Base-by-base conservation (phyloP, 1,284 basidiomycete genomes). In the Cryptococcus sp. region DNA sequence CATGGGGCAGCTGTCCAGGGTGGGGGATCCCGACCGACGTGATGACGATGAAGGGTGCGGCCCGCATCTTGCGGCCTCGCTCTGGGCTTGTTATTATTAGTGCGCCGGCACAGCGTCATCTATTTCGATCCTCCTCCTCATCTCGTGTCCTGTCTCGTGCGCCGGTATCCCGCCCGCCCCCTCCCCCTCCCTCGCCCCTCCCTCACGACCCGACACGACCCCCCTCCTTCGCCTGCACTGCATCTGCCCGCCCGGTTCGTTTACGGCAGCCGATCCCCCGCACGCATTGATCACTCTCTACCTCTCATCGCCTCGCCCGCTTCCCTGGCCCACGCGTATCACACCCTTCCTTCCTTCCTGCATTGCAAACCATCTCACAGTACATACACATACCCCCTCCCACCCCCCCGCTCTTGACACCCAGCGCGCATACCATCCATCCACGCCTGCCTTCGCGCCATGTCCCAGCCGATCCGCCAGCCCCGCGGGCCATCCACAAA, bases 401-500 rank as follows among this genome's bases (percentile, higher is more conserved):
- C 64, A 62, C 48, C 58, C 65, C 36, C 65, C 66, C 21, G 61
- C 66, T n/a, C n/a, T n/a, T n/a, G n/a, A n/a, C n/a, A n/a, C n/a
- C n/a, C n/a, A n/a, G n/a, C n/a, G n/a, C n/a, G n/a, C n/a, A n/a
- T n/a, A n/a, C n/a, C n/a, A n/a, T n/a, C n/a, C n/a, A n/a, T n/a
- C n/a, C n/a, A n/a, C n/a, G n/a, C n/a, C n/a, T n/a, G n/a, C n/a
- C n/a, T n/a, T n/a, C n/a, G n/a, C n/a, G n/a, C n/a, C n/a, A n/a
- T n/a, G 28, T 33, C 28, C 28, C 28, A 33, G 28, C 72, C 72
- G 11, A 73, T 76, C 50, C 63, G 73, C 47, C 72, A 74, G 59
- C 73, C 73, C 8, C 64, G 71, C 46, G 73, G 73, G 16, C 73
- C 72, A 9, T 67, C 73, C 4, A 57, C 66, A 23, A 60, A 64